Evolutionary conservation across 2,329 filamentous ascomycete species (phyloP).

Genomic region (Paramyrothecium roridum): DNA sequence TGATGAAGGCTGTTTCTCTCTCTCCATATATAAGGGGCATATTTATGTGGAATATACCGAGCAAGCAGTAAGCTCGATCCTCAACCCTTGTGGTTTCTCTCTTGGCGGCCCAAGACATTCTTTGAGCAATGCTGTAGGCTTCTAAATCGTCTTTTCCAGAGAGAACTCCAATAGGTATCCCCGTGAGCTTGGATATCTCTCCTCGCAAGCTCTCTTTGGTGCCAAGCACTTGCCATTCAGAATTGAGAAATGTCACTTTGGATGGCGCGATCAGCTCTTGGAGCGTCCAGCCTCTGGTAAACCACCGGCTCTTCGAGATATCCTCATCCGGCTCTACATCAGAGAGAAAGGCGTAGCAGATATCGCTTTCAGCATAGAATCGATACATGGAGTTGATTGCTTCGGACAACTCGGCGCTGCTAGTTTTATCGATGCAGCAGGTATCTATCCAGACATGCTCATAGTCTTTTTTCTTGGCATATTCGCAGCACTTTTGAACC

Average conservation of each 20-base stretch:
- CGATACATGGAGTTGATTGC: neutral
- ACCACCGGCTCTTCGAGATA: neutral
- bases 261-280: constrained; percentile 3
- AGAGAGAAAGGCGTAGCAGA: neutral
- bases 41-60: constrained; percentile 6
- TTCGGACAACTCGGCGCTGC: neutral
- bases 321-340: neutral
- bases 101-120: constrained; percentile 1
- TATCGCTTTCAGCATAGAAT: neutral
- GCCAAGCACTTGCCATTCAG: too few relatives aligned
- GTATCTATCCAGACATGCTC: neutral
- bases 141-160: too few relatives aligned
- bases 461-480: neutral
- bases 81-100: constrained; percentile 3
- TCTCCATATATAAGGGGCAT: constrained; percentile 8
- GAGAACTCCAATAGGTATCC: too few relatives aligned
- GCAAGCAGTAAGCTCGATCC: constrained; percentile 6
- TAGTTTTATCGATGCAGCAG: neutral
- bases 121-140: too few relatives aligned
- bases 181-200: too few relatives aligned
- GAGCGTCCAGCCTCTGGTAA: neutral
- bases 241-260: too few relatives aligned
- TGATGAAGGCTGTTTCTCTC: constrained; percentile 7
- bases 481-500: neutral
- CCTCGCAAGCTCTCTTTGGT: too few relatives aligned